phyloP scores from a whole-genome alignment of 805 yeast species.

The Torulaspora indica region DNA sequence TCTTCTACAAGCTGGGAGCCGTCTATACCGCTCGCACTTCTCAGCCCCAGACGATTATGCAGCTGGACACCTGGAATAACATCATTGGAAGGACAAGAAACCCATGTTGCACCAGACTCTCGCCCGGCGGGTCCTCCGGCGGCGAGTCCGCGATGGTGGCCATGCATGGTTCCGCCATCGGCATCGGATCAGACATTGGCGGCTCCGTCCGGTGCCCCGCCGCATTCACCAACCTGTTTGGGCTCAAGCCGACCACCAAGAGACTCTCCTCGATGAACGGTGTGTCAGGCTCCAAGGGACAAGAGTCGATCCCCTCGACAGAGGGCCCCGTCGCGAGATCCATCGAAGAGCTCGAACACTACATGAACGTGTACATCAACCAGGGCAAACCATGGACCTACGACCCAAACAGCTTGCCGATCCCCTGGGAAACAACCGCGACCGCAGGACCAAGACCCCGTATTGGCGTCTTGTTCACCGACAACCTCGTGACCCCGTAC shows the following conservation, averaged over 20 bases:
- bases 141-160: constrained; percentile 66
- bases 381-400: constrained; percentile 60
- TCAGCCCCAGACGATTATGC: constrained; percentile 69
- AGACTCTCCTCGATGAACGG: constrained; percentile 44
- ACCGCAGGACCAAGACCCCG: constrained; percentile 42
- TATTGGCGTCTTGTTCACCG: constrained; percentile 59
- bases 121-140: constrained; percentile 70
- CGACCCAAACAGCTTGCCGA: constrained; percentile 37
- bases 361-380: constrained; percentile 59
- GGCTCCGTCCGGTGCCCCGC: constrained; percentile 68
- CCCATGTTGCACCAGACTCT: constrained; percentile 51
- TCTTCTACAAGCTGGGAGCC: constrained; percentile 51
- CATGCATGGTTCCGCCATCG: constrained; percentile 56
- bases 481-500: constrained; percentile 60
- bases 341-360: constrained; percentile 61
- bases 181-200: constrained; percentile 68
- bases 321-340: constrained; percentile 65
- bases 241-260: constrained; percentile 58
- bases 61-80: constrained; percentile 57
- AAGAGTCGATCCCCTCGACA: constrained; percentile 60
- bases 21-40: constrained; percentile 61
- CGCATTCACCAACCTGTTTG: constrained; percentile 57
- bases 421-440: constrained; percentile 41
- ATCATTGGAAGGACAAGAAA: constrained; percentile 57
- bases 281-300: constrained; percentile 55